Conservation (phyloP, 129 eudicot species). For the Helichrysum umbraculigerum region DNA sequence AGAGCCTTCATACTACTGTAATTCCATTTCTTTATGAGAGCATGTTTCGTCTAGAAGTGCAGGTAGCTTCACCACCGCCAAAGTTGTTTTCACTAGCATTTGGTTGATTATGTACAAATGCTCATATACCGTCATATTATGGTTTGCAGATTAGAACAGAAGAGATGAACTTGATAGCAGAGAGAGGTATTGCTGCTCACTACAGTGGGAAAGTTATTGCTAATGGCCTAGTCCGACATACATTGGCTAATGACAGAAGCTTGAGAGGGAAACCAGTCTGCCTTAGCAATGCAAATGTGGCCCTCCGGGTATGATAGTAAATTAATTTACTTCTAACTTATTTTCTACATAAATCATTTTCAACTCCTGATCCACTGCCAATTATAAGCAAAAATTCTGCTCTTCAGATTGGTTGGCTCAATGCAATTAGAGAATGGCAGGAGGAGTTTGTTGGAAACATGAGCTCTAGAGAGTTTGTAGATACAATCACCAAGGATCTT, state of each 20-base stretch:
- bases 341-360: not conserved
- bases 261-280: slow-evolving; percentile 65
- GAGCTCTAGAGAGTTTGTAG: slow-evolving; percentile 99
- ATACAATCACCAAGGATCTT: slow-evolving; percentile 89
- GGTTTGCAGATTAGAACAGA: slow-evolving; percentile 80
- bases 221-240: slow-evolving; percentile 70
- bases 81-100: slow-evolving; percentile 12
- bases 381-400: slow-evolving; percentile 8
- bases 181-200: slow-evolving; percentile 97
- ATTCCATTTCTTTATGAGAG: slow-evolving; percentile 98
- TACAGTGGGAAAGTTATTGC: slow-evolving; percentile 81
- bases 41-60: slow-evolving; percentile 97
- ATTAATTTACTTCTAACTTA: not conserved
- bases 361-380: not conserved
- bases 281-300: slow-evolving; percentile 77
- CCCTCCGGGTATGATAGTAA: slow-evolving; percentile 72
- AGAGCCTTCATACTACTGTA: slow-evolving; percentile 94
- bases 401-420: slow-evolving; percentile 91
- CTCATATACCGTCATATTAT: slow-evolving; percentile 4
- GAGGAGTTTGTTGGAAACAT: slow-evolving; percentile 99
- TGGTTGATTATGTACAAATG: not conserved
- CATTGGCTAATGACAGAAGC: slow-evolving; percentile 52
- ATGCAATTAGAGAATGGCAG: slow-evolving; percentile 99
- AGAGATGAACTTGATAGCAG: slow-evolving; percentile 97
- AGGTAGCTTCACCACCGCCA: slow-evolving; percentile 45